These are phyloP conservation scores for Gymnopilus dilepis DNA, from an alignment of 768 basidiomycete species.

Conservation along the genomic window DNA sequence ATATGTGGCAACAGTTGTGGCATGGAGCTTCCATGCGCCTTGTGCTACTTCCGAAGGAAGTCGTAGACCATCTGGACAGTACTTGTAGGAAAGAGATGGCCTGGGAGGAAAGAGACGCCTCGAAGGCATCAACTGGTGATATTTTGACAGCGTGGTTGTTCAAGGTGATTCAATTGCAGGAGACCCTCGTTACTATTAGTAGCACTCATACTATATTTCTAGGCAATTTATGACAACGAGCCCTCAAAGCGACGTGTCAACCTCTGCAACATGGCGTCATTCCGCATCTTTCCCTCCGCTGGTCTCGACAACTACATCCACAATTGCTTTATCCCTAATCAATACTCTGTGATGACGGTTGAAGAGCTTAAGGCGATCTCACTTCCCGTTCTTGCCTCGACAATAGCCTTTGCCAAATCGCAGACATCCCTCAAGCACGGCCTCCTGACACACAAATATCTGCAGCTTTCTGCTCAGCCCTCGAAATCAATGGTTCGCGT, in stretches of 20 bases:
- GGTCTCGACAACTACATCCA: conserved; percentile 36
- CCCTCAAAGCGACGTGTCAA: conserved; percentile 34
- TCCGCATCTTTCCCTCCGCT: conserved; percentile 31
- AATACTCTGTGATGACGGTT: conserved; percentile 42
- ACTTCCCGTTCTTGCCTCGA: conserved; percentile 29
- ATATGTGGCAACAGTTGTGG: conserved; percentile 41
- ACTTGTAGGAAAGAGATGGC: conserved; percentile 30
- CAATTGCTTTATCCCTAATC: conserved; percentile 42
- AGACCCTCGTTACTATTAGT: too few relatives aligned
- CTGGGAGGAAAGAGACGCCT: conserved; percentile 11
- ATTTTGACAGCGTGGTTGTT: conserved; percentile 44
- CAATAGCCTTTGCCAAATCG: conserved; percentile 14
- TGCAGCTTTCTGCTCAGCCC: not conserved
- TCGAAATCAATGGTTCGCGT: conserved; percentile 23
- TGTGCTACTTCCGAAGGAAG: conserved; percentile 36
- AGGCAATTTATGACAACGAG: conserved; percentile 34
- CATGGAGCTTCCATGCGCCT: conserved; percentile 35
- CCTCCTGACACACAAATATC: conserved; percentile 27
- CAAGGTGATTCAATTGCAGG: too few relatives aligned
- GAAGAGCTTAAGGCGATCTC: conserved; percentile 32
- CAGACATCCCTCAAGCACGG: conserved; percentile 31
- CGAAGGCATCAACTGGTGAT: conserved; percentile 37
- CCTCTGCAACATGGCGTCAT: conserved; percentile 41
- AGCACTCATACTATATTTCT: conserved; percentile 22
- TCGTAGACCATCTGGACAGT: conserved; percentile 31